phyloP scores from a whole-genome alignment of 2,329 filamentous ascomycete genomes.

The Cladosporium colombiae region DNA sequence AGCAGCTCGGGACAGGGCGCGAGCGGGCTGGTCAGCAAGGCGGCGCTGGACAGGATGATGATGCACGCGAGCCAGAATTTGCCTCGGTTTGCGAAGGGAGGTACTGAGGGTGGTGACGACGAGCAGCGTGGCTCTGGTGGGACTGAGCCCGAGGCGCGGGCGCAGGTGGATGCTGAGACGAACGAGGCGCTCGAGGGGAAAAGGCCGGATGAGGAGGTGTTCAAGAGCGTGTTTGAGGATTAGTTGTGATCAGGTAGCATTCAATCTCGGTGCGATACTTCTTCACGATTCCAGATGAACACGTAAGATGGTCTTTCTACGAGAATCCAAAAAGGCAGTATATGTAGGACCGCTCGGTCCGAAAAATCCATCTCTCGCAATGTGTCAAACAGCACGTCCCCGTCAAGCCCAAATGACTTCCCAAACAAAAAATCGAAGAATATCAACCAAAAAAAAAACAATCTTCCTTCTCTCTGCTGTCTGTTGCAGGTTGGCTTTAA shows the following conservation, averaged over 20 bases:
- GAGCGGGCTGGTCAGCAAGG: slow-evolving; percentile 57
- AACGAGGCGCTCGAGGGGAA: slow-evolving; percentile 78
- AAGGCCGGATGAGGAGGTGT: slow-evolving; percentile 76
- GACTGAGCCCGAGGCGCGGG: slow-evolving; percentile 27
- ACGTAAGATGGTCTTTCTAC: too few species aligned
- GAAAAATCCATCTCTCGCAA: too few species aligned
- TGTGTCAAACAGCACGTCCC: too few species aligned
- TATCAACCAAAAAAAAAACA: too few species aligned
- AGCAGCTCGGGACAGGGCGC: slow-evolving; percentile 50
- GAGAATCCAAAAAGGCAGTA: too few species aligned
- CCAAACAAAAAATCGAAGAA: not conserved
- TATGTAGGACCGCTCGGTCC: too few species aligned
- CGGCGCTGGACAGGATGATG: slow-evolving; percentile 58
- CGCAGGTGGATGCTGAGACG: slow-evolving; percentile 65
- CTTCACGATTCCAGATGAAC: too few species aligned
- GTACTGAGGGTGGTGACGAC: slow-evolving; percentile 25
- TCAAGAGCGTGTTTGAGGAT: slow-evolving; percentile 77
- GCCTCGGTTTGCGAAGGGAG: slow-evolving; percentile 21
- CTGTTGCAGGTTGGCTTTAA: not conserved
- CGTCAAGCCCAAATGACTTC: not conserved
- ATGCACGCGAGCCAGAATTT: slow-evolving; percentile 42
- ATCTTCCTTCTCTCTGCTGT: not conserved
- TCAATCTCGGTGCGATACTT: too few species aligned
- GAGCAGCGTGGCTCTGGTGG: not conserved
- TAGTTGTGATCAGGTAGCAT: too few species aligned